Percentiles rank a stretch among this genome's conserved stretches.
Conservation (phyloP, 2,329 filamentous ascomycete genomes). For the Botrytis medusae region DNA sequence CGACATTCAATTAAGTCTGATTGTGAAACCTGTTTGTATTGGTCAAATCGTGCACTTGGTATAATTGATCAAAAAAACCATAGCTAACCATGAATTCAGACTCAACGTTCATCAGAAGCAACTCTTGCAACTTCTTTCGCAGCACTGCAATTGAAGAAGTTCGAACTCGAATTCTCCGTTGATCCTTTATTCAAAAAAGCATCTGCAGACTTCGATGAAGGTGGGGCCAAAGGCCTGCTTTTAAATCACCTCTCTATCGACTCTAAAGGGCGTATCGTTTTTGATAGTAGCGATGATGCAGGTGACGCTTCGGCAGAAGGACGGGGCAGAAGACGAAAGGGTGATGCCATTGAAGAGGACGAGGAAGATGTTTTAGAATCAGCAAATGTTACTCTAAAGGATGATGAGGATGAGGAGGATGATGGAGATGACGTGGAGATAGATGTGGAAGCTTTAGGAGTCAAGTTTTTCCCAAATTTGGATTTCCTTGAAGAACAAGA, state of each 20-base stretch:
- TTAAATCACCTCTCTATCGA: slow-evolving; percentile 98
- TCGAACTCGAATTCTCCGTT: slow-evolving; percentile 93
- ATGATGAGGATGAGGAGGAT: slow-evolving; percentile 47
- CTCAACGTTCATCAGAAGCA: slow-evolving; percentile 82
- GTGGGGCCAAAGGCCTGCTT: slow-evolving; percentile 90
- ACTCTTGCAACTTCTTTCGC: slow-evolving; percentile 88
- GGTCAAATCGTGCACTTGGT: no score
- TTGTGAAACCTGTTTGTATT: neutral
- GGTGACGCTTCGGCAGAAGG: slow-evolving; percentile 50
- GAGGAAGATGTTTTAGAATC: slow-evolving; percentile 45
- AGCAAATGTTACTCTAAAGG: slow-evolving; percentile 40
- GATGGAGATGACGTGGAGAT: slow-evolving; percentile 67
- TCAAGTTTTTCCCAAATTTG: slow-evolving; percentile 84
- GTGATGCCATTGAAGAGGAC: slow-evolving; percentile 62
- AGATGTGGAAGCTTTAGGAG: slow-evolving; percentile 71
- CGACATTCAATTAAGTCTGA: neutral
- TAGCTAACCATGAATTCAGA: slow-evolving; percentile 41
- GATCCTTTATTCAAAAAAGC: slow-evolving; percentile 99
- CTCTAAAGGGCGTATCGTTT: slow-evolving; percentile 86
- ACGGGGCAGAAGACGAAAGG: slow-evolving; percentile 43
- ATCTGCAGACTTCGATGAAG: slow-evolving; percentile 96
- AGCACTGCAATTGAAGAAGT: slow-evolving; percentile 90
- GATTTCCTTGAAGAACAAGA: slow-evolving; percentile 77
- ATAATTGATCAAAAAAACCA: neutral
- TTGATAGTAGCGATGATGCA: slow-evolving; percentile 93